These are phyloP conservation scores for Xylaria sp. DNA, from an alignment of 2,329 filamentous ascomycete genomes.

Conservation along the genomic window DNA sequence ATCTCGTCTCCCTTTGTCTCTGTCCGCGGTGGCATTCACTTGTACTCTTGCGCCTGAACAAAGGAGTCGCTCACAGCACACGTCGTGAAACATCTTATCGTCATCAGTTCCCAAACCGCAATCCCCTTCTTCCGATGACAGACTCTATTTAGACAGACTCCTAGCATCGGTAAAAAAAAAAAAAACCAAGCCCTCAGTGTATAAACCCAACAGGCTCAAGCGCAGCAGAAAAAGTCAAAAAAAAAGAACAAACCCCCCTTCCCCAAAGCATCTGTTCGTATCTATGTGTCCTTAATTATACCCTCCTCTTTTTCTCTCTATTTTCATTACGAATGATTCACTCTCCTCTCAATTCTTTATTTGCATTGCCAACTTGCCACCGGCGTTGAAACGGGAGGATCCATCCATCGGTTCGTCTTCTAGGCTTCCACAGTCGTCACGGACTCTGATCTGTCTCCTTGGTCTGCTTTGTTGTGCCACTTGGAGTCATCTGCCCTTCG, in stretches of 20 bases:
- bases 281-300: slow-evolving; percentile 22
- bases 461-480: slow-evolving; percentile 30
- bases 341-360: slow-evolving; percentile 35
- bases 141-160: slow-evolving; percentile 24
- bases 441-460: slow-evolving; percentile 20
- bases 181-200: slow-evolving; percentile 15
- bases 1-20: slow-evolving; percentile 21
- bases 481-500: slow-evolving; percentile 33
- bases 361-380: slow-evolving; percentile 39
- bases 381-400: slow-evolving; percentile 34
- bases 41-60: slow-evolving; percentile 52
- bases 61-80: slow-evolving; percentile 22
- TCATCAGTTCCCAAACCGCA: slow-evolving; percentile 9
- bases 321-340: slow-evolving; percentile 27
- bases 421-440: slow-evolving; percentile 38
- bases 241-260: not conserved
- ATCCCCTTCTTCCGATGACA: slow-evolving; percentile 8
- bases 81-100: slow-evolving; percentile 28
- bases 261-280: slow-evolving; percentile 1
- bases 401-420: slow-evolving; percentile 35
- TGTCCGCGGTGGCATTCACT: slow-evolving; percentile 57
- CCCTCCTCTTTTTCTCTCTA: slow-evolving; percentile 26
- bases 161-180: not conserved
- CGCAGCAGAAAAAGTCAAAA: not conserved
- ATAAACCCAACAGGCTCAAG: slow-evolving; percentile 27